A percentile compares a stretch with the other conserved stretches of the same genome.
phyloP scores from a whole-genome alignment of 768 basidiomycete genomes.

The Suillus fuscotomentosus region DNA sequence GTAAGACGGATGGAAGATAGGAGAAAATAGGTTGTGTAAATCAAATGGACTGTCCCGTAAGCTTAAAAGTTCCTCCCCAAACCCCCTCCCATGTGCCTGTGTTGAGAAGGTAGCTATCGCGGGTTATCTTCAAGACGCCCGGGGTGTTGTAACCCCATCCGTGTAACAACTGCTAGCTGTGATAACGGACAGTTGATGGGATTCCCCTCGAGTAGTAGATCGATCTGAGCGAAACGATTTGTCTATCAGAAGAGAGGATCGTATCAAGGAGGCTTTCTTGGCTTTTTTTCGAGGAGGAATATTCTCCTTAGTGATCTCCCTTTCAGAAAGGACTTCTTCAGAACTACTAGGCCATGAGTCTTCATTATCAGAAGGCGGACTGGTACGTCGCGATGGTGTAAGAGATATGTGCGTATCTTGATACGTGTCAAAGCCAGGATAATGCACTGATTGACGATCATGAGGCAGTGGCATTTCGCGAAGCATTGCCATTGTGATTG shows the following conservation, averaged over 20 bases:
- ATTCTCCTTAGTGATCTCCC: slow-evolving; percentile 58
- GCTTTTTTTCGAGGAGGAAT: slow-evolving; percentile 45
- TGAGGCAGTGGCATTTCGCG: slow-evolving; percentile 41
- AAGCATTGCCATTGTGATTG: slow-evolving; percentile 22
- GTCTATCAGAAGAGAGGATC: neutral
- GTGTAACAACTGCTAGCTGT: neutral
- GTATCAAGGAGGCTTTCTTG: slow-evolving; percentile 33
- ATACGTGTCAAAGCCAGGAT: slow-evolving; percentile 64
- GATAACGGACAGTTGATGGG: neutral
- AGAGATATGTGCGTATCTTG: slow-evolving; percentile 37
- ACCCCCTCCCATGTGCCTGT: neutral
- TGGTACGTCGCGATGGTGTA: slow-evolving; percentile 4
- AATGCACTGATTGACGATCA: slow-evolving; percentile 59
- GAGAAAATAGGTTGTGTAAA: neutral
- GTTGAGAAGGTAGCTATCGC: neutral
- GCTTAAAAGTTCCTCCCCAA: neutral
- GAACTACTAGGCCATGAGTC: neutral
- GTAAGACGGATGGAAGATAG: neutral
- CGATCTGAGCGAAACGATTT: neutral
- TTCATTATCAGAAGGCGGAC: slow-evolving; percentile 4
- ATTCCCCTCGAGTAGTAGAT: neutral
- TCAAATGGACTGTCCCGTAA: neutral
- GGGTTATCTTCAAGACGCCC: neutral
- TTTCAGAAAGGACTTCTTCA: slow-evolving; percentile 23
- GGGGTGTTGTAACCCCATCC: neutral